These are phyloP conservation scores for Eucalyptus decipiens DNA, from an alignment of 345 rosid species.

Conservation along the genomic window DNA sequence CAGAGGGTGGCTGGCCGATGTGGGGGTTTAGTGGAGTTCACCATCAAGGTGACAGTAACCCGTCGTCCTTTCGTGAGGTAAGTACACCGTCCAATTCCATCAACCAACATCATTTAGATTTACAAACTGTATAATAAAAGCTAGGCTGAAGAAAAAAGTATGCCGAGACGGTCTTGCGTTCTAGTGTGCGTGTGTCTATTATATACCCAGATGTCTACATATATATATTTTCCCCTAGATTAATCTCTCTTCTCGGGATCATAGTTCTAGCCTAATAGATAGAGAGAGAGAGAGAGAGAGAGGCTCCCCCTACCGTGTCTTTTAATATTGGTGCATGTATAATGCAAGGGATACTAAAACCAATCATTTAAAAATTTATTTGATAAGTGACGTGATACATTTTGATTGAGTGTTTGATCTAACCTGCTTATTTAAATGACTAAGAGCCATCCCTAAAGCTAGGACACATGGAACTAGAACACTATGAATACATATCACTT, in stretches of 20 bases:
- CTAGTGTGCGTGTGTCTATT: too few species aligned
- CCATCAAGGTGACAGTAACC: neutral
- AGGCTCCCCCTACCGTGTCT: neutral
- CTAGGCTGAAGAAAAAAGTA: neutral
- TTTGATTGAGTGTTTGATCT: neutral
- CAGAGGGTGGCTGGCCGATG: neutral
- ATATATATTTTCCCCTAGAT: neutral
- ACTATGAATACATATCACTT: neutral
- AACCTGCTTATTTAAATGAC: neutral
- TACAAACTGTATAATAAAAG: neutral
- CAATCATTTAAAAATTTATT: neutral
- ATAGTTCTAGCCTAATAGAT: neutral
- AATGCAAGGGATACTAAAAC: neutral
- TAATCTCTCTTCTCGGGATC: neutral
- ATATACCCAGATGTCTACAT: neutral
- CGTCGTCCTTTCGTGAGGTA: neutral
- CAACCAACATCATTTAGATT: neutral
- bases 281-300: neutral
- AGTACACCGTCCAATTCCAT: neutral
- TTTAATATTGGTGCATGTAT: neutral
- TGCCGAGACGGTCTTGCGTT: too few species aligned
- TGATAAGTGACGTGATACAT: neutral
- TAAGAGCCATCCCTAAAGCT: neutral
- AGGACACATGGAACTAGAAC: neutral
- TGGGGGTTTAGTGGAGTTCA: neutral